A percentile compares a stretch with the other conserved stretches of the same genome.
phyloP scores from a whole-genome alignment of 768 basidiomycete species.

The Mycena maculata region DNA sequence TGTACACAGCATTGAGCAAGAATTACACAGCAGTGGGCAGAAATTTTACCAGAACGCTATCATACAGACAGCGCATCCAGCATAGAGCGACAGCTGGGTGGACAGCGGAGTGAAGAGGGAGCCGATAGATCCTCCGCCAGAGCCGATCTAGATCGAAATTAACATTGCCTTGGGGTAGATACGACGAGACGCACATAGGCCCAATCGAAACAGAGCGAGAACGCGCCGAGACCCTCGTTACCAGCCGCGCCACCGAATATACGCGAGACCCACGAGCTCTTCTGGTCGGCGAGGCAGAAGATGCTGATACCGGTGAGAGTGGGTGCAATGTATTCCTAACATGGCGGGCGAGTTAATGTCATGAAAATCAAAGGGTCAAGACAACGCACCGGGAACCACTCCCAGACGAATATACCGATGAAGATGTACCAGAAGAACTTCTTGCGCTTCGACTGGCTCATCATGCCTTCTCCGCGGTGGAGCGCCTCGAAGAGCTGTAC shows the following conservation, averaged over 20 bases:
- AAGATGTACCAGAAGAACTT: constrained; percentile 63
- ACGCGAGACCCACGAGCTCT: constrained; percentile 54
- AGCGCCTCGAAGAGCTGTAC: constrained; percentile 58
- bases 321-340: constrained; percentile 24
- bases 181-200: constrained; percentile 52
- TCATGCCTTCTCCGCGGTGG: constrained; percentile 55
- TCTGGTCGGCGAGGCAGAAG: constrained; percentile 55
- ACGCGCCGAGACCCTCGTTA: constrained; percentile 66
- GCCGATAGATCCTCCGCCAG: constrained; percentile 49
- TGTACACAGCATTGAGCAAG: too few relatives aligned
- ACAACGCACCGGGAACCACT: constrained; percentile 50
- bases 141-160: constrained; percentile 36
- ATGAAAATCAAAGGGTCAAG: neutral
- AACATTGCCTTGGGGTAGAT: constrained; percentile 35
- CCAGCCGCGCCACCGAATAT: constrained; percentile 64
- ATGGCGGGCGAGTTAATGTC: neutral
- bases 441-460: constrained; percentile 51
- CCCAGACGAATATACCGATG: constrained; percentile 55
- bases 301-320: constrained; percentile 61
- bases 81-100: constrained; percentile 57
- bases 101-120: constrained; percentile 57
- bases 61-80: constrained; percentile 59
- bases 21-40: too few relatives aligned
- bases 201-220: constrained; percentile 69
- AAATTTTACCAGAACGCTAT: constrained; percentile 49